phyloP scores from a whole-genome alignment of 352 stramenopile genomes.

The Phytophthora agathidicida region DNA sequence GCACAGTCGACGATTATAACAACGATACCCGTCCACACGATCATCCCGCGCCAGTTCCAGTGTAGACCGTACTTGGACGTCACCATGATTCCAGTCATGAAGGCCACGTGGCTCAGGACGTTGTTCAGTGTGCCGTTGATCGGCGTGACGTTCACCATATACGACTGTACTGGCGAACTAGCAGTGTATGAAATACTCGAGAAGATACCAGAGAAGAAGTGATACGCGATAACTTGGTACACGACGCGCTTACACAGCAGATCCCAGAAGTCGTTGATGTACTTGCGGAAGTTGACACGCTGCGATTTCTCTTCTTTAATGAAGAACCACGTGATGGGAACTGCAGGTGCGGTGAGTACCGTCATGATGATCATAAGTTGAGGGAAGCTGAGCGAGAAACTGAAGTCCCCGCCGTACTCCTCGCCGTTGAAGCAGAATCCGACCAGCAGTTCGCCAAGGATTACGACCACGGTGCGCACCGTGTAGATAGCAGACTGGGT shows the following conservation, averaged over 20 bases:
- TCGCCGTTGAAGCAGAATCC: conserved; percentile 20
- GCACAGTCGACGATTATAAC: conserved; percentile 20
- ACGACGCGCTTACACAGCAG: conserved; percentile 13
- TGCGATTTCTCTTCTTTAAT: conserved; percentile 17
- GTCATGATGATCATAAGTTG: conserved; percentile 25
- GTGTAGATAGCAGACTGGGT: conserved; percentile 17
- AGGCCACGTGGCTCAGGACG: conserved; percentile 3
- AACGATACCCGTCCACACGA: conserved; percentile 13
- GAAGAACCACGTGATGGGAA: conserved; percentile 20
- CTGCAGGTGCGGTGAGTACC: background rate
- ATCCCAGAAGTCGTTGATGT: conserved; percentile 19
- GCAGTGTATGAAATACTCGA: conserved; percentile 14
- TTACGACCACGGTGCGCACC: conserved; percentile 12
- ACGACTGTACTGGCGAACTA: conserved; percentile 4
- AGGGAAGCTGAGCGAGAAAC: conserved; percentile 18
- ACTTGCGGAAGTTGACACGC: conserved; percentile 16
- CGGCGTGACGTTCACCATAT: conserved; percentile 9
- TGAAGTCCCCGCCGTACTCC: conserved; percentile 12
- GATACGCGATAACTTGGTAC: conserved; percentile 22
- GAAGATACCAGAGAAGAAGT: conserved; percentile 21
- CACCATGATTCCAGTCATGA: conserved; percentile 24
- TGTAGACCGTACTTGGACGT: conserved; percentile 28
- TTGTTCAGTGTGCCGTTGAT: conserved; percentile 10
- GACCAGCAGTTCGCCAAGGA: conserved; percentile 12
- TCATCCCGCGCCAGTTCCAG: conserved; percentile 23